These are phyloP conservation scores for Ceriops decandra DNA, from an alignment of 345 rosid genomes.

Conservation along the genomic window DNA sequence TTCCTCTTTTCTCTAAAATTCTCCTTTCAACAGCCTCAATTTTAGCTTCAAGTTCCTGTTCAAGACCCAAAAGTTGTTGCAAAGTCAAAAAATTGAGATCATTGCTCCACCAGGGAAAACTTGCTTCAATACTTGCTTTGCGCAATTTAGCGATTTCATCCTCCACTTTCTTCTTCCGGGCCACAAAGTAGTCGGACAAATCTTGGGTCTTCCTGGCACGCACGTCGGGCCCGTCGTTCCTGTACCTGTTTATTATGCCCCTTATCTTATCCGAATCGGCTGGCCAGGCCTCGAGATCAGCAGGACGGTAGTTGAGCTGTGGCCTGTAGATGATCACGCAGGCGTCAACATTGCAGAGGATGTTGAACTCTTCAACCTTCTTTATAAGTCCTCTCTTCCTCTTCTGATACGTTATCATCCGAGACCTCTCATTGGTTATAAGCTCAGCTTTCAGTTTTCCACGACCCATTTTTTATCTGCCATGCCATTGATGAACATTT, in stretches of 20 bases:
- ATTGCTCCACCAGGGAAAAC: slow-evolving; percentile 18
- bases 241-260: slow-evolving; percentile 21
- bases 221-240: neutral
- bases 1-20: slow-evolving; percentile 8
- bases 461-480: slow-evolving; percentile 28
- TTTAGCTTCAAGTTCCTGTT: slow-evolving; percentile 1
- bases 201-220: slow-evolving; percentile 18
- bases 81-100: slow-evolving; percentile 7
- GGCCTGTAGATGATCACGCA: slow-evolving; percentile 32
- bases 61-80: slow-evolving; percentile 13
- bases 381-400: slow-evolving; percentile 35
- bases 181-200: slow-evolving; percentile 18
- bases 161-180: slow-evolving; percentile 19
- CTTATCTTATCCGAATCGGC: slow-evolving; percentile 2
- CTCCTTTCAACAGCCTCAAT: slow-evolving; percentile 15
- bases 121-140: slow-evolving; percentile 17
- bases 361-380: slow-evolving; percentile 32
- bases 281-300: slow-evolving; percentile 27
- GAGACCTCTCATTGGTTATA: slow-evolving; percentile 30
- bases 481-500: too few relatives aligned
- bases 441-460: slow-evolving; percentile 31
- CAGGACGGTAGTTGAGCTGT: neutral
- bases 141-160: slow-evolving; percentile 19
- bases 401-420: slow-evolving; percentile 26
- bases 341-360: slow-evolving; percentile 30